Base-by-base conservation (phyloP, 495 filamentous ascomycete genomes). In the Neurospora tetraspora region DNA sequence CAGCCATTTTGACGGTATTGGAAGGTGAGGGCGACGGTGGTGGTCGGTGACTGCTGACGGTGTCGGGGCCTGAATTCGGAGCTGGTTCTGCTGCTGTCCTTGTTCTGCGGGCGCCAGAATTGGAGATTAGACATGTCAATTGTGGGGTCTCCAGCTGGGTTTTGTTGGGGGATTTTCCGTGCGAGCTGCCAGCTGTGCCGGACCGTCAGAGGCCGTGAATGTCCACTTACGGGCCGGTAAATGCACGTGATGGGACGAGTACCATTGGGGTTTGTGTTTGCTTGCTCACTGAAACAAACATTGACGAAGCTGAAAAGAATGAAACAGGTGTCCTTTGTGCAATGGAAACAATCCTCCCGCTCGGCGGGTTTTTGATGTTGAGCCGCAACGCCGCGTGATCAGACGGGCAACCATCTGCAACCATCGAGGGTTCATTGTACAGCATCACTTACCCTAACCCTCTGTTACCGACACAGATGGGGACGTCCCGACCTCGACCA, bases 1-100 rank as follows among this genome's bases (percentile, higher is more conserved):
- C 92, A 72, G 94, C 94, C 94, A 97, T 97, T 20, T 23, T 71
- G 74, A 68, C 27, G 53, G 53, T 65, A 65, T 65, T 8, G 12
- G 23, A 31, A 61, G 53, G 53, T 61, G 53, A 65, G 53, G 27
- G 1, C 3, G 53, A 36, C 14, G 53, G 27, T 61, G 53, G 12
- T 61, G 53, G 23, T 31, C 47, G 47, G 47, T 61, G 47, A 61
- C 27, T 61, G 53, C 23, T 65, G 53, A 65, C 53, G 53, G 53
- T 65, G 53, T 65, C 53, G 47, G 20, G 45, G 47, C 47, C 53
- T 65, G 53, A 65, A 65, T 65, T 65, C 53, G 53, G 53, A 65
- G 53, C 53, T 34, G 53, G 12, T 16, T 65, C 14, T 65, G 53
- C 53, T 27, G 45, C 53, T 18, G 12, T 61, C 23, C 12, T 16